Base-by-base conservation (phyloP, 768 basidiomycete species). In the Mrakia blollopis region DNA sequence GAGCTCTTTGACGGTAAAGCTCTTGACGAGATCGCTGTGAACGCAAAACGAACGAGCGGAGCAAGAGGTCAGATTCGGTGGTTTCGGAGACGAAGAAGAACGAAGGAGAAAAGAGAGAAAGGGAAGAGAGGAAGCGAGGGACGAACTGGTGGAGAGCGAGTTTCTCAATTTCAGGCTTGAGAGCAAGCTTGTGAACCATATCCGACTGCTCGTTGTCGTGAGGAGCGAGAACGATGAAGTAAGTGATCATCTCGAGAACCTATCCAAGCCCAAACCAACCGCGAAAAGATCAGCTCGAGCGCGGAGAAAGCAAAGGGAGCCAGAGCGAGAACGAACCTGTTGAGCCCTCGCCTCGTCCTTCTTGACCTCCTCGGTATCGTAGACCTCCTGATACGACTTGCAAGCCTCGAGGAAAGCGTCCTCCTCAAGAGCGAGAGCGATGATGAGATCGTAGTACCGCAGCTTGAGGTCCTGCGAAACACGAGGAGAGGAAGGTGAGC, bases 121-220 rank as follows among this genome's bases (percentile, higher is more conserved):
- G 3, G 62, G 57, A 57, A 28, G 14, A 83, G 50, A 74, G 13
- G 35, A 54, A 44, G 16, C n/a, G n/a, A n/a, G 13, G 47, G 85
- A 84, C 85, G 65, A 78, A 97, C 94, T 91, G 90, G 83, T 95
- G 92, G 60, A 93, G 85, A 80, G 92, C 90, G 63, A 95, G 86
- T 83, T 92, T 94, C 79, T 87, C 84, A 60, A 98, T 84, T 32
- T 91, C 90, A 32, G 94, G 88, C 83, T 98, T 90, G 63, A 86
- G 86, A 81, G 88, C 92, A 41, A 96, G 86, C 81, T 92, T 92
- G 83, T 98, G 90, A 63, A 99, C 85, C 91, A 98, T 94, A 82
- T 98, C 94, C 3, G 91, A 93, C 84, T 99, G 97, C 84, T 98
- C 96, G 82, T 99, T 98, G 83, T 91, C 92, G 83, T 98, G 91